A percentile compares a stretch with the other conserved stretches of the same genome.
Evolutionary conservation across 148 eudicot species (phyloP).

Genomic region (Rhododendron kiyosumense): DNA sequence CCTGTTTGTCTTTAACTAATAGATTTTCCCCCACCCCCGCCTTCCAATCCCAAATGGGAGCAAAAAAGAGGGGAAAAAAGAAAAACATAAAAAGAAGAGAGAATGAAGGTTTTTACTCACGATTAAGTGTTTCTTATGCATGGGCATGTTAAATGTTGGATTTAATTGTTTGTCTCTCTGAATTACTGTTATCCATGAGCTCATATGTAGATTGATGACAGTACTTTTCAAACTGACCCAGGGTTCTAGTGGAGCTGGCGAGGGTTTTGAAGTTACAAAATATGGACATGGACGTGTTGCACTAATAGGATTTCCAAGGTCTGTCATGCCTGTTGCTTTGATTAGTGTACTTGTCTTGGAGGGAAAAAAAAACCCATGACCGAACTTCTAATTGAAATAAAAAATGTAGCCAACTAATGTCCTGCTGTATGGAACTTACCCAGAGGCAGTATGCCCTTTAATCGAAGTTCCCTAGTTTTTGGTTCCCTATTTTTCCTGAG

Average conservation of each 20-base stretch:
- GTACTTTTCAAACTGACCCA: conserved; percentile 25
- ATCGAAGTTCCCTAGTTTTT: neutral
- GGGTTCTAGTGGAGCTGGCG: conserved; percentile 99
- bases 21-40: neutral
- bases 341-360: neutral
- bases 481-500: neutral
- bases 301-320: conserved; percentile 99
- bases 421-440: neutral
- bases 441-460: neutral
- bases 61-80: neutral
- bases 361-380: neutral
- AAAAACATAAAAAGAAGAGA: neutral
- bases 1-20: neutral
- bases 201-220: neutral
- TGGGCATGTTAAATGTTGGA: neutral
- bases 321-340: conserved; percentile 15
- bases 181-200: neutral
- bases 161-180: neutral
- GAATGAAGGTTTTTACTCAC: neutral
- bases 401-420: neutral
- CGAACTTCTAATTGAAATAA: neutral
- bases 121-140: neutral
- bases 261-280: conserved; percentile 98
- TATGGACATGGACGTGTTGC: conserved; percentile 99
- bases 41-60: neutral